Evolutionary conservation across 2,329 filamentous ascomycete species (phyloP).

Genomic region (Zasmidium citrigriseum): DNA sequence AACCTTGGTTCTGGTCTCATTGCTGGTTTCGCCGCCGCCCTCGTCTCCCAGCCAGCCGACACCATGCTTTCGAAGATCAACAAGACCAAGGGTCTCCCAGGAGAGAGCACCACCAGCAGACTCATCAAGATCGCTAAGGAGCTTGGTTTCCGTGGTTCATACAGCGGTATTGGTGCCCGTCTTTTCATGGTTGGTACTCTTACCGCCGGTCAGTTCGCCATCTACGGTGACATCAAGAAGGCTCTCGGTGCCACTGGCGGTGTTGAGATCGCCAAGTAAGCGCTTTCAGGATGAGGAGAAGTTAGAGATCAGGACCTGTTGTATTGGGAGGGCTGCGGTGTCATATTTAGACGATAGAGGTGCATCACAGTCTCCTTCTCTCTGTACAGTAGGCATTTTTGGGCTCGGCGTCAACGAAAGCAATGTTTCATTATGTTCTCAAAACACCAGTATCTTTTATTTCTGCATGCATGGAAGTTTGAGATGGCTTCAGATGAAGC

Average conservation of each 20-base stretch:
- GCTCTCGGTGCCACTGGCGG: constrained; percentile 67
- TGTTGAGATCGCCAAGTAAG: constrained; percentile 62
- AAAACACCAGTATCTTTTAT: not conserved
- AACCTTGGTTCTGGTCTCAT: constrained; percentile 85
- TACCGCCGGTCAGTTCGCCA: constrained; percentile 81
- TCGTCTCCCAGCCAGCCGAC: constrained; percentile 87
- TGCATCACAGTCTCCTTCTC: constrained; percentile 9
- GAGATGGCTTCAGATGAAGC: not conserved
- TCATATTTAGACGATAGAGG: constrained; percentile 14
- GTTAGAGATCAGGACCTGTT: not conserved
- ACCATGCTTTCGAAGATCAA: constrained; percentile 96
- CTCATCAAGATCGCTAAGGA: constrained; percentile 87
- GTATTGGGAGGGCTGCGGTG: not conserved
- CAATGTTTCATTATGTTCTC: not conserved
- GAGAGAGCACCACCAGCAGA: constrained; percentile 78
- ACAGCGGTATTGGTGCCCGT: constrained; percentile 78
- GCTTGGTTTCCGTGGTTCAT: constrained; percentile 74
- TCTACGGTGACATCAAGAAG: constrained; percentile 69
- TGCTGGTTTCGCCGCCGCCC: constrained; percentile 81
- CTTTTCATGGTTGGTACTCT: constrained; percentile 74
- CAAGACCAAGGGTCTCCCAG: constrained; percentile 86
- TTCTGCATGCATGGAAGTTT: not conserved
- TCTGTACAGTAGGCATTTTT: constrained; percentile 16
- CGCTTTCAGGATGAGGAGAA: not conserved
- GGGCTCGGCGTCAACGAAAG: constrained; percentile 3